Evolutionary conservation across 768 basidiomycete genomes (phyloP).

Genomic region (Phylloporus arenicola): DNA sequence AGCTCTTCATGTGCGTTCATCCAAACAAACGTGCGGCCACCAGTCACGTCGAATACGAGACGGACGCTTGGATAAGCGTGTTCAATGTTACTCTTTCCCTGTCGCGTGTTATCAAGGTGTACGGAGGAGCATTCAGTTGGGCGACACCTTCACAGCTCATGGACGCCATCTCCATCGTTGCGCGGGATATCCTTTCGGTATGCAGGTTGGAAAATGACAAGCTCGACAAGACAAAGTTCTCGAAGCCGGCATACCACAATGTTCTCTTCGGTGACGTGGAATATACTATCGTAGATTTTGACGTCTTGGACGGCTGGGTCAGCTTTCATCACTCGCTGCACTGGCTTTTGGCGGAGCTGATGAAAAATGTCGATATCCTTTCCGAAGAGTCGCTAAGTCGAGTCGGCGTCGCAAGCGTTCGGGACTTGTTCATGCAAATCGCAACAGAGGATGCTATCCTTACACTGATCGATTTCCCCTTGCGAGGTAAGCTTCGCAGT

Average conservation of each 20-base stretch:
- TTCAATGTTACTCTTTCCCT: slow-evolving; percentile 93
- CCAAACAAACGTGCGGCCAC: slow-evolving; percentile 79
- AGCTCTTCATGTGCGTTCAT: slow-evolving; percentile 91
- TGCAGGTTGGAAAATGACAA: slow-evolving; percentile 64
- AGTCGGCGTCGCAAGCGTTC: slow-evolving; percentile 49
- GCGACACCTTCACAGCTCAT: slow-evolving; percentile 56
- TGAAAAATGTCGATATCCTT: slow-evolving; percentile 75
- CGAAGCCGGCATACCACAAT: slow-evolving; percentile 56
- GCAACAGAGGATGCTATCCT: slow-evolving; percentile 66
- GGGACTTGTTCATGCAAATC: slow-evolving; percentile 56
- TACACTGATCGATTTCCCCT: slow-evolving; percentile 79
- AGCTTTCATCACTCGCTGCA: slow-evolving; percentile 92
- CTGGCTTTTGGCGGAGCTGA: slow-evolving; percentile 84
- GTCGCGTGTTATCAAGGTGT: slow-evolving; percentile 81
- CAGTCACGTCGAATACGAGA: slow-evolving; percentile 92
- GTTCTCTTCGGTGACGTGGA: slow-evolving; percentile 56
- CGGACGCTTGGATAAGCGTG: slow-evolving; percentile 93
- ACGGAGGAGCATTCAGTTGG: slow-evolving; percentile 76
- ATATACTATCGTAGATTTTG: slow-evolving; percentile 69
- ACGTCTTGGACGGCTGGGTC: slow-evolving; percentile 75
- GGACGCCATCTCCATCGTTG: slow-evolving; percentile 60
- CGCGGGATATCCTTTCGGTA: slow-evolving; percentile 66
- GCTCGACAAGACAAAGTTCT: slow-evolving; percentile 62
- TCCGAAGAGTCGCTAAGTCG: slow-evolving; percentile 47
- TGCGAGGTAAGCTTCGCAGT: slow-evolving; percentile 59